phyloP scores from a whole-genome alignment of 768 basidiomycete species.

The Hebeloma cylindrosporum region DNA sequence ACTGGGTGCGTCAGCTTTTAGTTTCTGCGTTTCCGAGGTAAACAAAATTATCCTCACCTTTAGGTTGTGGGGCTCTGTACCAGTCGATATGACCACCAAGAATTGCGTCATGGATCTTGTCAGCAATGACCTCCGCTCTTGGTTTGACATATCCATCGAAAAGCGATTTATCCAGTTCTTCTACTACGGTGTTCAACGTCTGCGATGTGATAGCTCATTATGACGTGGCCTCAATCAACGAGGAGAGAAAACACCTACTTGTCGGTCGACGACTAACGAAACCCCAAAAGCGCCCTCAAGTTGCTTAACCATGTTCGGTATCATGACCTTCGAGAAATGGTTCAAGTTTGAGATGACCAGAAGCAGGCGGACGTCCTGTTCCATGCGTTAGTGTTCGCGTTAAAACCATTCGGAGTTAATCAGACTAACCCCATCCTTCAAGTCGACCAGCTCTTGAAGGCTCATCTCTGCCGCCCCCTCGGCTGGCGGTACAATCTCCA shows the following conservation, averaged over 20 bases:
- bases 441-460: constrained; percentile 56
- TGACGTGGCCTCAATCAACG: constrained; percentile 8
- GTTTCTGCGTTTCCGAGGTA: background rate
- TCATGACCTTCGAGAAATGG: constrained; percentile 61
- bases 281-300: constrained; percentile 74
- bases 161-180: constrained; percentile 81
- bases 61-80: constrained; percentile 88
- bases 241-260: constrained; percentile 37
- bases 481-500: constrained; percentile 32
- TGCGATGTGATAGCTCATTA: constrained; percentile 25
- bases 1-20: constrained; percentile 38
- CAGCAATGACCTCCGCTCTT: constrained; percentile 59
- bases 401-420: background rate
- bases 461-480: constrained; percentile 36
- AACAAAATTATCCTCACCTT: constrained; percentile 47
- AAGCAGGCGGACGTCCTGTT: constrained; percentile 79
- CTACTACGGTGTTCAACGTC: constrained; percentile 72
- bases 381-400: background rate
- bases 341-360: constrained; percentile 88
- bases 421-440: constrained; percentile 56
- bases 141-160: constrained; percentile 86
- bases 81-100: constrained; percentile 80
- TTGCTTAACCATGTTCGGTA: constrained; percentile 78
- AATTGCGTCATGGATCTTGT: constrained; percentile 76
- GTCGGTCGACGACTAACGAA: constrained; percentile 67